phyloP scores from a whole-genome alignment of 495 filamentous ascomycete species.

The Clavariopsis aquatica region DNA sequence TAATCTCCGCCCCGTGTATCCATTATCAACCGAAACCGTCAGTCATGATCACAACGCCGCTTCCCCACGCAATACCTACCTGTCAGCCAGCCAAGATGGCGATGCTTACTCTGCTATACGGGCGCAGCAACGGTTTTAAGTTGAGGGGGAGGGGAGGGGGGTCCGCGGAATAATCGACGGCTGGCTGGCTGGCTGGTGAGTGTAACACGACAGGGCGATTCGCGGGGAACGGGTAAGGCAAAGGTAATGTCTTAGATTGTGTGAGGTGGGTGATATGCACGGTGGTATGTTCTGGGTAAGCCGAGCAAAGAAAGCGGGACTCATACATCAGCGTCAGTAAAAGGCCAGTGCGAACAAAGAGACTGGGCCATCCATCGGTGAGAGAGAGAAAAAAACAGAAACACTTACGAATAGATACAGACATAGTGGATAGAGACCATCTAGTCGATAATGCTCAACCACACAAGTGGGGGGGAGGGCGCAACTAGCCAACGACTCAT shows the following conservation, averaged over 20 bases:
- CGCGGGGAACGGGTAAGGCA: background rate
- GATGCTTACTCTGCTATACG: background rate
- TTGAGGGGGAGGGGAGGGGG: too few species aligned
- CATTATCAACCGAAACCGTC: slow-evolving; percentile 23
- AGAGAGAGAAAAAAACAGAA: background rate
- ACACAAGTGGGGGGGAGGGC: too few species aligned
- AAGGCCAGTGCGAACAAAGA: background rate
- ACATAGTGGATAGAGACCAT: too few species aligned
- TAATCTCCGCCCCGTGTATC: slow-evolving; percentile 12
- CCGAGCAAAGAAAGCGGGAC: too few species aligned
- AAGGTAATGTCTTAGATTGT: slow-evolving; percentile 1
- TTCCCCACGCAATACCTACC: background rate
- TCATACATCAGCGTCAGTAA: background rate
- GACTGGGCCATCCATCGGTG: background rate
- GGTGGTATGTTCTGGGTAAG: background rate
- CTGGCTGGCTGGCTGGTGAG: background rate
- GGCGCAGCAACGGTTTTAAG: background rate
- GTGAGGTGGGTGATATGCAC: background rate
- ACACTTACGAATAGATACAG: too few species aligned
- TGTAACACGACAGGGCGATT: background rate
- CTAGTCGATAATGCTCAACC: too few species aligned
- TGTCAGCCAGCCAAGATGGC: background rate
- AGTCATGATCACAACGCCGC: background rate
- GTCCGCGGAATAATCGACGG: background rate
- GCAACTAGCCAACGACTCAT: too few species aligned